These are phyloP conservation scores for Arctium minus DNA, from an alignment of 129 eudicot genomes.

Conservation along the genomic window DNA sequence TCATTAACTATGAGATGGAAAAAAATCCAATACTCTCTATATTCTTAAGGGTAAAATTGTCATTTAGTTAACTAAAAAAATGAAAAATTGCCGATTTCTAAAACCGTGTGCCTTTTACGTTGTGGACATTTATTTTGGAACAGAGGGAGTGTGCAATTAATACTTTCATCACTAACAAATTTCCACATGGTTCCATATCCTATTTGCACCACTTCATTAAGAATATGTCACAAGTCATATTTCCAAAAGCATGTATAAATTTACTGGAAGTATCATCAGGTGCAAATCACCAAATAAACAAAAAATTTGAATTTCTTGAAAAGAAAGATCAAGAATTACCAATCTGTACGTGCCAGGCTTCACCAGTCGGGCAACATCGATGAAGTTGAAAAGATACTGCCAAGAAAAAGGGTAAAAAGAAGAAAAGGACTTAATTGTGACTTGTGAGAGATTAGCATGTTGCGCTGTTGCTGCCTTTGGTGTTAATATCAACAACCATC, in stretches of 20 bases:
- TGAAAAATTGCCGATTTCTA: neutral
- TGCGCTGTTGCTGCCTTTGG: neutral
- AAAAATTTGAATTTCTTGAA: neutral
- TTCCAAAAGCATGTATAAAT: neutral
- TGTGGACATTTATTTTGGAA: neutral
- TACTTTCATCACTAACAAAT: too few species aligned
- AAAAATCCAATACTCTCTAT: too few species aligned
- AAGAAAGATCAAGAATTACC: constrained; percentile 42
- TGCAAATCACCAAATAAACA: neutral
- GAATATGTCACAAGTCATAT: too few species aligned
- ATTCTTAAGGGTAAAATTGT: too few species aligned
- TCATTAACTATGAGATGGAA: too few species aligned
- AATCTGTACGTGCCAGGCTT: constrained; percentile 89
- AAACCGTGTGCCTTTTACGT: neutral
- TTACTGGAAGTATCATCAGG: neutral
- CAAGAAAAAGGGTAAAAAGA: constrained; percentile 9
- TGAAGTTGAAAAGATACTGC: constrained; percentile 80
- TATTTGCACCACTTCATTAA: too few species aligned
- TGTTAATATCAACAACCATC: neutral
- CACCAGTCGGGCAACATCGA: constrained; percentile 73
- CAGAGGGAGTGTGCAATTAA: too few species aligned
- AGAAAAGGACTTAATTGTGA: neutral
- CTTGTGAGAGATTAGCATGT: neutral
- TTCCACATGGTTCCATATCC: too few species aligned
- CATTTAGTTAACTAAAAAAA: neutral